Base-by-base conservation (phyloP, 2,329 filamentous ascomycete species). In the Ophiocordyceps camponoti-floridani region DNA sequence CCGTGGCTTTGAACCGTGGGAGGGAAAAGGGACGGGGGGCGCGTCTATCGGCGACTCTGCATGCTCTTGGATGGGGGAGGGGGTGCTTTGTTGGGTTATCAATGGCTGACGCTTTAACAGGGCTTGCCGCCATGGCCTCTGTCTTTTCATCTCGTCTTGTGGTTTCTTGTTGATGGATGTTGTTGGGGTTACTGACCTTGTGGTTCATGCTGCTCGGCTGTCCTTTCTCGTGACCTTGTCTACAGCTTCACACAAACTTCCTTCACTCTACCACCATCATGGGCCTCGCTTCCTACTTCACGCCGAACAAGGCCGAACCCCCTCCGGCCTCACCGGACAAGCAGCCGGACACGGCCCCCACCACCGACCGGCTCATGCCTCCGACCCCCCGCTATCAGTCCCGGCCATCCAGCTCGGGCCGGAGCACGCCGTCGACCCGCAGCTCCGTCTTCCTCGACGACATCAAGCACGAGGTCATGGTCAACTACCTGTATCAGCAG, bases 391-490 rank as follows among this genome's bases (percentile, higher is more conserved):
- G 53, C 16, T 54, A 53, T 13, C 47, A 52, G 16, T 54, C 53
- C 4, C 49, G 53, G 26, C 51, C 52, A 10, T 68, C 67, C 49
- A 64, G 60, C 50, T 72, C 70, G 13, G 68, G 60, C 14, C 59
- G 58, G 27, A 72, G 69, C 14, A 54, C 54, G 5, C 56, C 55
- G n/a, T 61, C 59, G 14, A 60, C 56, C 23, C 60, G 60, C 42
- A 75, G 69, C 54, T 75, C 72, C 37, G 61, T 70, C 46, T 70
- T 80, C 47, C 60, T 82, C 11, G 79, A 84, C 47, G 80, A 84
- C 49, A 82, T 85, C 61, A 84, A 82, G 60, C 79, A 85, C 55
- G 82, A 87, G 59, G 79, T 87, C 48, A 87, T 87, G 82, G 81
- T 84, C 48, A 86, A 84, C 62, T 85, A 84, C 58, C 67, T 88